Evolutionary conservation across 306 rosid species (phyloP).

Genomic region (Trifolium repens): DNA sequence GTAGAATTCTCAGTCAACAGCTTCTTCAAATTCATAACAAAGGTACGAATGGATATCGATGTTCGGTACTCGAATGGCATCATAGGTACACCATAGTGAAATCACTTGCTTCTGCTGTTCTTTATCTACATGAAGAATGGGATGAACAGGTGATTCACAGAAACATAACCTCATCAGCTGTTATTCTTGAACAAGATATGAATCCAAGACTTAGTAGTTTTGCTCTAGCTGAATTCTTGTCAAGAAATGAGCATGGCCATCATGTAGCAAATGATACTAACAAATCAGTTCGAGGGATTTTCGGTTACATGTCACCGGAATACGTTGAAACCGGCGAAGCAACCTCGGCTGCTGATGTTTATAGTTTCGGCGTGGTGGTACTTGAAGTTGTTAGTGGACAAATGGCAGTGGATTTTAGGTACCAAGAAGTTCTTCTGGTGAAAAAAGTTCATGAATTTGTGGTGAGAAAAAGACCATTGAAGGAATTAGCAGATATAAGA

Average conservation of each 20-base stretch:
- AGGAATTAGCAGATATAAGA: conserved; percentile 71
- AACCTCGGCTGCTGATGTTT: conserved; percentile 71
- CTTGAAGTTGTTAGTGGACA: conserved; percentile 83
- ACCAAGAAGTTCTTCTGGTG: conserved; percentile 86
- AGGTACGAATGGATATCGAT: conserved; percentile 14
- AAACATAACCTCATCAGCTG: conserved; percentile 90
- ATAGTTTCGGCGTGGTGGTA: conserved; percentile 89
- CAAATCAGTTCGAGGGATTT: conserved; percentile 75
- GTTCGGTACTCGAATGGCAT: conserved; percentile 63
- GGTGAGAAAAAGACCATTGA: conserved; percentile 59
- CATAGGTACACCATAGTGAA: conserved; percentile 75
- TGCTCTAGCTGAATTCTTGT: conserved; percentile 91
- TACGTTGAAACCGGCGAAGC: conserved; percentile 79
- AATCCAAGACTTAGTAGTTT: conserved; percentile 80
- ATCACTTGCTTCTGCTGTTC: conserved; percentile 85
- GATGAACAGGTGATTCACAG: conserved; percentile 93
- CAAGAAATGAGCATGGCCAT: conserved; percentile 80
- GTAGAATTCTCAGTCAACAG: conserved; percentile 68
- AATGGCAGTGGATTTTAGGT: conserved; percentile 86
- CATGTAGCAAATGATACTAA: conserved; percentile 48
- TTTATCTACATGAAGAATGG: conserved; percentile 98
- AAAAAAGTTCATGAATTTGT: conserved; percentile 70
- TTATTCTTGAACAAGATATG: conserved; percentile 82
- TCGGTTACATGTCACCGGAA: conserved; percentile 94
- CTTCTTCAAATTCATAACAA: conserved; percentile 60